Conservation (phyloP, 805 yeast genomes). For the Lachancea kluyveri region DNA sequence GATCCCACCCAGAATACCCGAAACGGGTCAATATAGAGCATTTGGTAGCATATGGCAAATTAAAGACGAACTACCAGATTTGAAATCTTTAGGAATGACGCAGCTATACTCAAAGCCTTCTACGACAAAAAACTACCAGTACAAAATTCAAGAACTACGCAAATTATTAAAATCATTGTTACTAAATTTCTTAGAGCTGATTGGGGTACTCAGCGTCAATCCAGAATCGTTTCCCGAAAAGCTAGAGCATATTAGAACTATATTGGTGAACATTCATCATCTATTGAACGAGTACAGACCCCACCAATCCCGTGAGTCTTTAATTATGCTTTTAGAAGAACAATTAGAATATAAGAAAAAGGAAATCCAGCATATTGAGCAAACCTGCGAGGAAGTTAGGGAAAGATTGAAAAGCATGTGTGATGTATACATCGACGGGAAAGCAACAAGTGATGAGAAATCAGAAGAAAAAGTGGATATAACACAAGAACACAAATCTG, state of each 20-base stretch:
- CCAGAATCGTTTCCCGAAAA: slow-evolving; percentile 60
- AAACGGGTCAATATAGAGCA: slow-evolving; percentile 64
- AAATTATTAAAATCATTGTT: slow-evolving; percentile 73
- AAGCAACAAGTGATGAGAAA: slow-evolving; percentile 5
- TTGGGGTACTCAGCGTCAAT: slow-evolving; percentile 68
- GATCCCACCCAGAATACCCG: slow-evolving; percentile 60
- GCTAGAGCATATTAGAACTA: slow-evolving; percentile 71
- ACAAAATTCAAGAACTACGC: slow-evolving; percentile 65
- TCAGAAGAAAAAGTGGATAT: slow-evolving; percentile 1
- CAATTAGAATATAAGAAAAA: slow-evolving; percentile 58
- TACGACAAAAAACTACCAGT: slow-evolving; percentile 34
- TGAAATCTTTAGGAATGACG: slow-evolving; percentile 69
- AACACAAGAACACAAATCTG: slow-evolving; percentile 8
- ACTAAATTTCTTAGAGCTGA: slow-evolving; percentile 72
- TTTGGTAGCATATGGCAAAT: slow-evolving; percentile 88
- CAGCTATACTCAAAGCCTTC: slow-evolving; percentile 49
- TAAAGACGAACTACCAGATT: slow-evolving; percentile 65
- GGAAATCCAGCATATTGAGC: slow-evolving; percentile 42
- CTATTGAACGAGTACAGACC: slow-evolving; percentile 87
- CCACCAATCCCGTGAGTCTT: slow-evolving; percentile 88
- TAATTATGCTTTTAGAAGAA: slow-evolving; percentile 65
- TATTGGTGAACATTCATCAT: slow-evolving; percentile 87
- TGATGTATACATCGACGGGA: slow-evolving; percentile 9
- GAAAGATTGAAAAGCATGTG: slow-evolving; percentile 31
- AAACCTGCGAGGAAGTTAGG: slow-evolving; percentile 37